Conservation (phyloP, 768 basidiomycete genomes). For the Daedaleopsis sinensis region DNA sequence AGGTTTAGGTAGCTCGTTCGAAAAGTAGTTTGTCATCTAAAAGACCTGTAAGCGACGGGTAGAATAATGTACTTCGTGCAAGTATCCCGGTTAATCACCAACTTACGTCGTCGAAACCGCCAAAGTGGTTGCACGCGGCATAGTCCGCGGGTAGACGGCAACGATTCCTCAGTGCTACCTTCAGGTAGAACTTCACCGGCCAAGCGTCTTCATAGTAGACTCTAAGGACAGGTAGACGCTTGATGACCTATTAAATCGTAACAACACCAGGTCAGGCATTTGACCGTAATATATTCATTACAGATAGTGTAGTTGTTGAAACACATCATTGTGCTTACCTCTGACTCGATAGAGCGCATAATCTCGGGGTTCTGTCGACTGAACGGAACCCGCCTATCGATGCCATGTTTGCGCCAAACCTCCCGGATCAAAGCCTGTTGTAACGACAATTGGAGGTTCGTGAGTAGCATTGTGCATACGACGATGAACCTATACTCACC, state of each 20-base stretch:
- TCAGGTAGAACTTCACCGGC: conserved; percentile 5
- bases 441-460: too few species aligned
- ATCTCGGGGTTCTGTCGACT: not conserved
- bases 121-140: too few species aligned
- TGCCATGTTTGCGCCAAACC: not conserved
- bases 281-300: too few species aligned
- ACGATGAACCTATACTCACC: too few species aligned
- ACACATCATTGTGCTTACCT: too few species aligned
- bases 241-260: not conserved
- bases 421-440: not conserved
- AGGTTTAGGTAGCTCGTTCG: not conserved
- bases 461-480: too few species aligned
- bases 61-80: not conserved
- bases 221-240: not conserved
- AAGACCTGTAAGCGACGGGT: not conserved
- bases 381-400: not conserved
- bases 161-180: not conserved
- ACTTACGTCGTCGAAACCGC: too few species aligned
- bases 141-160: not conserved
- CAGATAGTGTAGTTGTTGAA: too few species aligned
- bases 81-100: too few species aligned
- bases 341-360: not conserved
- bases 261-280: too few species aligned
- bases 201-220: conserved; percentile 3
- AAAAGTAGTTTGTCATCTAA: too few species aligned